Conservation (phyloP, 2,329 filamentous ascomycete species). For the Penicillium decumbens region DNA sequence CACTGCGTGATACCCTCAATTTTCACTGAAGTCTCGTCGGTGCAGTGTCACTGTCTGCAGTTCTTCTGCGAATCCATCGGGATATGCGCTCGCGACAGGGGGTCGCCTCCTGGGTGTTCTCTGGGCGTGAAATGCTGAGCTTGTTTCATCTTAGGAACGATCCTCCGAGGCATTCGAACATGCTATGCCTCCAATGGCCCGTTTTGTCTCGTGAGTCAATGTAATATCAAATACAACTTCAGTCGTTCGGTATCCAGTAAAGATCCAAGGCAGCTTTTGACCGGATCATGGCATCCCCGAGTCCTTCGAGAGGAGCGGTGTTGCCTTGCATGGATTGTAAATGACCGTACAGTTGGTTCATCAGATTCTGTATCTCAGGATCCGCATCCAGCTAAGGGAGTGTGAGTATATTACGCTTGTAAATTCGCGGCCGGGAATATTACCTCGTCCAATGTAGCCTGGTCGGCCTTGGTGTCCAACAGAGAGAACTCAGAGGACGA, state of each 20-base stretch:
- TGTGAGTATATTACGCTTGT: neutral
- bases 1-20: neutral
- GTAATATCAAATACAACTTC: slow-evolving; percentile 14
- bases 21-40: neutral
- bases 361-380: slow-evolving; percentile 32
- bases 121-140: neutral
- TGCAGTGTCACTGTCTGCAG: slow-evolving; percentile 4
- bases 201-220: neutral
- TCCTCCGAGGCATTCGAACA: neutral
- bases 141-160: neutral
- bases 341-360: slow-evolving; percentile 42
- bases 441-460: slow-evolving; percentile 35
- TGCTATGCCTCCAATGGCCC: neutral
- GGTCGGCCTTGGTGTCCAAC: slow-evolving; percentile 21
- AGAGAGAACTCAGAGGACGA: slow-evolving; percentile 28
- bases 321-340: slow-evolving; percentile 45
- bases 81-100: slow-evolving; percentile 10
- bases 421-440: neutral
- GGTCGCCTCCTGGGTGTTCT: neutral
- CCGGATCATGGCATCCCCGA: slow-evolving; percentile 37
- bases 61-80: slow-evolving; percentile 1
- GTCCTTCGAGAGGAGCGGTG: slow-evolving; percentile 33
- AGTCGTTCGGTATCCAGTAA: slow-evolving; percentile 30
- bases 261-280: slow-evolving; percentile 36
- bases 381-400: slow-evolving; percentile 34